Base-by-base conservation (phyloP, 805 yeast genomes). In the Pichia insulana region DNA sequence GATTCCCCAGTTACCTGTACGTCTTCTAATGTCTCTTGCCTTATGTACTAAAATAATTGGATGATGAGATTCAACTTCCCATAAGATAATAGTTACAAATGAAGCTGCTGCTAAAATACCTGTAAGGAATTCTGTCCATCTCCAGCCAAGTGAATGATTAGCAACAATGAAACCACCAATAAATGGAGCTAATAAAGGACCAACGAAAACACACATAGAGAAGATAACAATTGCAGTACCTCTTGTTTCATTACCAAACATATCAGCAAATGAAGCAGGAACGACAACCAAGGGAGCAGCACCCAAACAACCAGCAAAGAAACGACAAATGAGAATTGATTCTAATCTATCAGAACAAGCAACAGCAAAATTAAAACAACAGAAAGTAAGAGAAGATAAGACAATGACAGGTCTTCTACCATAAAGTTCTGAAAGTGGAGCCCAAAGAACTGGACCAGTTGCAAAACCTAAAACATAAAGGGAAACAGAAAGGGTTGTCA, bases 381-480 rank as follows among this genome's bases (percentile, higher is more conserved):
- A 64, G 55, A 74, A 73, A 1, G 81, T 74, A 34, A 84, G 64
- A 4, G 71, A 60, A 5, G 88, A 74, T 3, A 76, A 48, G 2
- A 82, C 49, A 42, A 83, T 53, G 13, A 84, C 78, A 15, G 71
- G 61, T 58, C 74, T 74, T 61, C 95, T 74, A 42, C 94, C 92
- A 50, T 70, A 80, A 30, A 81, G 54, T 59, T 83, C 95, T n/a
- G 90, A 80, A 30, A 83, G 58, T 4, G 95, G 96, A 20, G 92
- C 96, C 87, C 92, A 89, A 30, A 86, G 55, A 39, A 89, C 68
- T 3, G 97, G 97, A 16, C 97, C 96, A 1, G 86, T 73, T 1
- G 96, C 97, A 63, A 88, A 90, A 10, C 97, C 97, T 34, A 87
- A 61, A n/a, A 89, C 96, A 54, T 76, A 89, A 20, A 88, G 68